Base-by-base conservation (phyloP, 2,329 filamentous ascomycete species). In the Fusarium nelsonii region DNA sequence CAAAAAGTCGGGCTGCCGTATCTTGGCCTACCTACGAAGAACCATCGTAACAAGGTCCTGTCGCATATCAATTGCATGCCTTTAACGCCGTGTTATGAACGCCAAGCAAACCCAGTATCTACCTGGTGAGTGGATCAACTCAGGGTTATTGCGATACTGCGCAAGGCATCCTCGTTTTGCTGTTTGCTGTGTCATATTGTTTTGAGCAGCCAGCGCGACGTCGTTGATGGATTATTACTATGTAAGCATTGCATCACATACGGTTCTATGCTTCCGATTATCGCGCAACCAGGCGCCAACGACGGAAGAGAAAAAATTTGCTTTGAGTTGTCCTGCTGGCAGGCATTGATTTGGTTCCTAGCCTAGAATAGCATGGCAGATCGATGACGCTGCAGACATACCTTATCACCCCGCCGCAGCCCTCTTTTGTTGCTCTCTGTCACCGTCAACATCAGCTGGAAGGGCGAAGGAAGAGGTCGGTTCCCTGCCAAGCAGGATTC, bases 341-440 rank as follows among this genome's bases (percentile, higher is more conserved):
- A 26, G 40, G 39, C 40, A 44, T 52, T 34, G 33, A n/a, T 18
- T 40, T 51, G 48, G 48, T 53, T 26, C 54, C 46, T 64, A 64
- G 58, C 49, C 55, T 58, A 45, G 28, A 28, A 51, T 32, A 41
- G 54, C 8, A 59, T 51, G 33, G 49, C 37, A 49, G 51, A 65
- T 70, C 59, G 53, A 70, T 70, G 68, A 70, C 68, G 68, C 52
- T 62, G 56, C 32, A 58, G 50, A 23, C 68, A 71, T 71, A 46
- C 68, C 64, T 59, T 45, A 53, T 43, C 65, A 48, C 46, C 60
- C 56, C 55, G 60, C 60, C 43, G 53, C 52, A 62, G 43, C 56
- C 64, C 59, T 68, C 48, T 58, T 48, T 58, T 36, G 30, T 41
- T 36, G 46, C 20, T 34, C 32, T 61, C 45, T 37, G 18, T 34